Evolutionary conservation across 495 filamentous ascomycete species (phyloP), one percentile per base, ranked within the genome.

Genomic region (Hyphodiscus hymeniophilus): DNA sequence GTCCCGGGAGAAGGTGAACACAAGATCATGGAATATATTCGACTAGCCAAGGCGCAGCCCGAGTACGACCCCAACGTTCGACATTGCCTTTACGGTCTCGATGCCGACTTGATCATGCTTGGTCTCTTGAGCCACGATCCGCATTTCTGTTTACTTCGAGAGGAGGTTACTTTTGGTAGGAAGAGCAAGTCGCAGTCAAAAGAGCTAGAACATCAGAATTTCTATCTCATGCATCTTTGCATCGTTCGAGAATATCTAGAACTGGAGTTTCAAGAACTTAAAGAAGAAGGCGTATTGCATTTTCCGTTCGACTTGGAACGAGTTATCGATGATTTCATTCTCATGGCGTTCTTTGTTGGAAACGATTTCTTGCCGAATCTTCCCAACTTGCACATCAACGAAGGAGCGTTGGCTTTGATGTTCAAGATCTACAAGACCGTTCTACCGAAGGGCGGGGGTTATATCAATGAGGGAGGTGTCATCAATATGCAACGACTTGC

Each of bases 11-110:
- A 99, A 66, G 94, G 94, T 45, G 94, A 98, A 66, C 92, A 98
- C 70, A 99, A 99, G 70, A 95, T 99, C 64, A 99, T 97, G 94
- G 94, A 99, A 65, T 97, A 97, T 63, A 99, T 99, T 63, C 84
- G 94, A 48, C 82, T 89, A 60, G 83, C 92, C 26, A 97, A 97
- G 72, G 86, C 90, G 35, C 94, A 99, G 61, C 84, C 87, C 3
- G 77, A 84, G 49, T 99, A 99, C 61, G 80, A 94, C 59, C 80
- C 89, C n/a, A 97, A 99, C 60, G 77, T 92, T 49, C 87, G 94
- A 36, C 94, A 99, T 64, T 99, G 94, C 67, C 71, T 99, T 33
- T 99, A 99, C 60, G 94, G 94, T 5, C 75, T 99, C 23, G 94
- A 99, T 69, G 94, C 94, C 24, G 94, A 99, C 68, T 70, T 99